Evolutionary conservation across 2,329 filamentous ascomycete species (phyloP), one percentile per base, ranked within the genome.

Genomic region (Cordyceps fumosorosea): DNA sequence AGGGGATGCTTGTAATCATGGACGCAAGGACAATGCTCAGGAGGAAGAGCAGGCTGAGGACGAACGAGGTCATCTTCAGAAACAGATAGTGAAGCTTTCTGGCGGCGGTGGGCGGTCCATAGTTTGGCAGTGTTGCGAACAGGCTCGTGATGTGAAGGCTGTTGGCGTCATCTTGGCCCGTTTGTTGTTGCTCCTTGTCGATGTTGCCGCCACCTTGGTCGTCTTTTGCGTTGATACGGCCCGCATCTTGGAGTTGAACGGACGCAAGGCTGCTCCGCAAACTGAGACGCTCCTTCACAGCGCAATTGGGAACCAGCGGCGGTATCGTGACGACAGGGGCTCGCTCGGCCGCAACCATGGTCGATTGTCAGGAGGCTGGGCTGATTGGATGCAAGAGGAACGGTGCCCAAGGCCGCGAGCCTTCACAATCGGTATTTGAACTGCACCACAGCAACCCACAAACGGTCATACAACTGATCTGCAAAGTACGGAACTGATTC

Each of bases 11-110:
- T 2, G 88, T 89, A 63, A 91, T 84, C 1, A 90, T 74, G 0
- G 91, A 84, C 0, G 91, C 91, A 0, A 90, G 70, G 0, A 96
- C 87, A 65, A 97, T 89, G 18, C 89, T 82, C 0, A 83, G 78
- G 1, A 97, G 81, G 67, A 97, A 96, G 1, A 81, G 81, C 0
- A 96, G 78, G 45, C 91, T 96, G 0, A 96, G 78, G 44, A 92
- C 81, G 63, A 90, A 89, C 0, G 91, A 91, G 0, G 87, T 82
- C 1, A 83, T 66, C 11, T 87, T 82, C 64, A 95, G 89, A 18
- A 81, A 76, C 34, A 81, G 73, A 70, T 85, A 90, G 66, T 93
- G 88, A 1, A 91, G 37, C 37, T 84, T 80, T 54, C 86, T 81
- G n/a, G 88, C 63, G 0, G 83, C 57, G 0, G 89, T 87, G 0